Evolutionary conservation across 345 rosid genomes (phyloP), one percentile per base, ranked within the genome.

Genomic region (Mercurialis annua): DNA sequence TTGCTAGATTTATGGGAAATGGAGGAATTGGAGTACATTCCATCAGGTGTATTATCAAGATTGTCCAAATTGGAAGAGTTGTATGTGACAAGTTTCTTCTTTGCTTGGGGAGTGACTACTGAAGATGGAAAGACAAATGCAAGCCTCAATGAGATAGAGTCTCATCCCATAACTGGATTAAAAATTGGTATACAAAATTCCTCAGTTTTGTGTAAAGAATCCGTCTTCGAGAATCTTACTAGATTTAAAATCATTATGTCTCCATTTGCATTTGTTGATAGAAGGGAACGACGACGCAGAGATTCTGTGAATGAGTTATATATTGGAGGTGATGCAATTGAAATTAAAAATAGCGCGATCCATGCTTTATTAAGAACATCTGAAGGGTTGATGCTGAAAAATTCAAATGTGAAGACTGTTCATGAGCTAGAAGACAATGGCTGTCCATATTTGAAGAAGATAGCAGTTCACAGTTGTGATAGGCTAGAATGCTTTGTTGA

Each of bases 121-220:
- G 44, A n/a, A n/a, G 40, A 58, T 58, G 44, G 16, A 58, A 6
- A 36, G 29, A 21, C 10, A 10, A 59, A 34, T 12, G 63, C 63
- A 20, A 36, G 46, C 46, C 43, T 57, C 1, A 9, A 1, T 2
- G 62, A 34, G 7, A 6, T 58, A 58, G 29, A 58, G 8, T 1
- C 29, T 58, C 62, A 33, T 34, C 60, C 60, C 4, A 2, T 58
- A 9, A 34, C 46, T 18, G 16, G 1, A 20, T 0, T 72, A 72
- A 0, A 23, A 0, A 1, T 80, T 62, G 72, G 53, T 48, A 10
- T 68, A 3, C 56, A 73, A 3, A 54, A 29, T 40, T 54, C 9
- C 73, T 80, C 15, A 72, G 50, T 69, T 51, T 77, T 29, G 0
- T 0, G 0, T 0, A 18, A 10, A 26, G 38, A 42, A 50, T 29